Base-by-base conservation (phyloP, 2,329 filamentous ascomycete species). In the Neospermospora avenae region DNA sequence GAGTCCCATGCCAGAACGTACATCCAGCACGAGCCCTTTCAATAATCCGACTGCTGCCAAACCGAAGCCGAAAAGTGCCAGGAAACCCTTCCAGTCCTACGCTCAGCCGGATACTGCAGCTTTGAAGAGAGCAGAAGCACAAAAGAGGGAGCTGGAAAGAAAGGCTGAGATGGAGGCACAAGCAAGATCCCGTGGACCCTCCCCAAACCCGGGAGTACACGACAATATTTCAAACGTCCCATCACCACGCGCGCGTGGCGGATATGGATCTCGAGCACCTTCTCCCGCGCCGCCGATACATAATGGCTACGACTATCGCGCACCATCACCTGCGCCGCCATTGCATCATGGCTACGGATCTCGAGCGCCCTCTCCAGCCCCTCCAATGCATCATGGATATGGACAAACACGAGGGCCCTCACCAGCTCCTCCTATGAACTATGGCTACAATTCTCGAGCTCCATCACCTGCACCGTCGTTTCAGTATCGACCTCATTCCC, bases 11-110 rank as follows among this genome's bases (percentile, higher is more conserved):
- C 67, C 70, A 37, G 62, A 71, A 55, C 66, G 68, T 24, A 67
- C 68, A 28, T 67, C 70, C 14, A 73, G 70, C 55, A 70, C 68
- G 20, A 72, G 68, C 61, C 71, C 71, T 14, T 71, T 69, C 60
- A 70, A 63, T 42, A 63, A 68, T 44, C 68, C 69, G 39, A 63
- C 62, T 44, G 55, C 69, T 41, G 66, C 74, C 42, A 69, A 70
- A 41, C 53, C 68, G 7, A 73, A 87, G 71, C 80, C 81, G 22
- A 86, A 81, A 72, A 82, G 84, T 1, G 87, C 86, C 67, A 82
- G 85, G 65, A 87, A 86, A 64, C 85, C 85, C 0, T 88, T 88
- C 68, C 83, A 87, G 71, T 84, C 85, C 41, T 88, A 88, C 70
- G 77, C 84, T 37, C 84, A 84, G 24, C 85, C 85, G 25, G 84